Evolutionary conservation across 768 basidiomycete species (phyloP).

Genomic region (Termitomyces sp.): DNA sequence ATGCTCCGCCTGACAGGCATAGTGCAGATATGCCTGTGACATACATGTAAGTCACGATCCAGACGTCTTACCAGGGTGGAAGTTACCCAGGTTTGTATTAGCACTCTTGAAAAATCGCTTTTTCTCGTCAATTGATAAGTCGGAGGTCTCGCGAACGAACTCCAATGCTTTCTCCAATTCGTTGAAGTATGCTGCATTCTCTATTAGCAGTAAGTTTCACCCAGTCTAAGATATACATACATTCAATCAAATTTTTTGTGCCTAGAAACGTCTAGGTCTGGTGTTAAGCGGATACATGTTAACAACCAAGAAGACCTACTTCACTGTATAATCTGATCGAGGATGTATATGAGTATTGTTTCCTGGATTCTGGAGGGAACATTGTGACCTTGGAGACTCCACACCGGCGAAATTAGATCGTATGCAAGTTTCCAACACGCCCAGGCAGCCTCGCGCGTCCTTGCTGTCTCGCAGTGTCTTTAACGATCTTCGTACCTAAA

Average conservation of each 20-base stretch:
- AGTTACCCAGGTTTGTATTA: constrained; percentile 78
- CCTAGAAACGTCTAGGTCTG: constrained; percentile 77
- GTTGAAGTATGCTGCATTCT: constrained; percentile 67
- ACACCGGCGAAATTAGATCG: constrained; percentile 92
- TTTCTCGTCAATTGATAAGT: constrained; percentile 85
- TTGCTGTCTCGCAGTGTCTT: constrained; percentile 66
- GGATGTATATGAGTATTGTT: not conserved
- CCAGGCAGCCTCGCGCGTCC: constrained; percentile 84
- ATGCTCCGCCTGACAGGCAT: constrained; percentile 94
- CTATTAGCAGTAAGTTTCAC: constrained; percentile 7
- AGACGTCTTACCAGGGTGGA: not conserved
- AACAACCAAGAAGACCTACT: constrained; percentile 48
- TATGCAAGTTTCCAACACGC: constrained; percentile 88
- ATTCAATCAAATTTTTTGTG: constrained; percentile 88
- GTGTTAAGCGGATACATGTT: constrained; percentile 14
- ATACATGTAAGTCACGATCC: not conserved
- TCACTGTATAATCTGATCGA: constrained; percentile 79
- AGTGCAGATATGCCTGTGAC: constrained; percentile 71
- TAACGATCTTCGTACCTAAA: constrained; percentile 71
- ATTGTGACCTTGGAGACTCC: constrained; percentile 70
- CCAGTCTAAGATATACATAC: constrained; percentile 35
- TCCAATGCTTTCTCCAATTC: constrained; percentile 77
- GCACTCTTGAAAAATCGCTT: constrained; percentile 86
- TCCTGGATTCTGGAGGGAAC: not conserved
- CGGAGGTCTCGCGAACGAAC: constrained; percentile 71